phyloP scores from a whole-genome alignment of 352 stramenopile genomes.

The Pythium scleroteichum region DNA sequence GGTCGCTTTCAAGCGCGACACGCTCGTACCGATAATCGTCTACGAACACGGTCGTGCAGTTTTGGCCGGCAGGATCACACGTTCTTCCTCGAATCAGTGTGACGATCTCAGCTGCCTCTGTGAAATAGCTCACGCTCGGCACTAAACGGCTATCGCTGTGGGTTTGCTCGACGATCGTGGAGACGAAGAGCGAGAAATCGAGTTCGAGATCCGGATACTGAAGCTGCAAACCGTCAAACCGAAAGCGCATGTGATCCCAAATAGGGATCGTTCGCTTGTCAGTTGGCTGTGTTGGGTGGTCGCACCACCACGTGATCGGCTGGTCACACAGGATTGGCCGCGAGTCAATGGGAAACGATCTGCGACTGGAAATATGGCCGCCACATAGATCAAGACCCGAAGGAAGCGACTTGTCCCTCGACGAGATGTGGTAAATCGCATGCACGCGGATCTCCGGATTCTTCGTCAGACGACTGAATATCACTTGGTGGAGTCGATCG shows the following conservation, averaged over 20 bases:
- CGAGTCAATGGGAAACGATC: not conserved
- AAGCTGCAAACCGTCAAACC: conserved; percentile 5
- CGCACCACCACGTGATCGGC: not conserved
- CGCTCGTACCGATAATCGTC: conserved; percentile 35
- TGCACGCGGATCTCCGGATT: conserved; percentile 2
- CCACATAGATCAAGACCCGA: not conserved
- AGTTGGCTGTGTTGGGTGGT: not conserved
- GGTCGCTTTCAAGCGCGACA: conserved; percentile 10
- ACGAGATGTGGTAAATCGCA: conserved; percentile 4
- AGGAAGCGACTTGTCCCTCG: not conserved
- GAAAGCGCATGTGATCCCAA: conserved; percentile 7
- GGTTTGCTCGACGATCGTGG: not conserved
- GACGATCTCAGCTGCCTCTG: conserved; percentile 10
- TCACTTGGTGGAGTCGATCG: conserved; percentile 24
- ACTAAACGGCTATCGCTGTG: not conserved
- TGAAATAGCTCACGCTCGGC: not conserved
- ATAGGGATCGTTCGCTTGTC: conserved; percentile 4
- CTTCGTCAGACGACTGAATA: conserved; percentile 1
- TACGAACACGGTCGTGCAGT: conserved; percentile 22
- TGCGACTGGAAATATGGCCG: not conserved
- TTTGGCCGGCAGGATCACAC: not conserved
- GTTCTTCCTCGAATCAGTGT: conserved; percentile 14
- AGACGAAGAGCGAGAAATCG: conserved; percentile 10
- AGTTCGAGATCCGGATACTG: conserved; percentile 4
- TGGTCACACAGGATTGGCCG: conserved; percentile 4